Evolutionary conservation across 805 yeast genomes (phyloP).

Genomic region (Metschnikowia gruessii): DNA sequence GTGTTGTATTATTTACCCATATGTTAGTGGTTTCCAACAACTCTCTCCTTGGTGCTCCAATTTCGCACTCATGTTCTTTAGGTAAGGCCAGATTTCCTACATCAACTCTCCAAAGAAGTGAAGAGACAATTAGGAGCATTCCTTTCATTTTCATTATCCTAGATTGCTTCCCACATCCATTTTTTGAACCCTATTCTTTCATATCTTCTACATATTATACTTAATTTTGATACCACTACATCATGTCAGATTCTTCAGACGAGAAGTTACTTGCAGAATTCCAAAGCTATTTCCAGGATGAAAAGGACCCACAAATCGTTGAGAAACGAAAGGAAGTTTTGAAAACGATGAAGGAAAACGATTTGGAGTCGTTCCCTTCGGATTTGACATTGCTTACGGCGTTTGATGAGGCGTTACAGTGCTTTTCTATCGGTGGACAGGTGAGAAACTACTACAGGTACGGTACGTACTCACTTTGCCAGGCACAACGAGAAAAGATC

Average conservation of each 20-base stretch:
- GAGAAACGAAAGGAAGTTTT: constrained; percentile 15
- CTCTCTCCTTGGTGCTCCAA: too few relatives aligned
- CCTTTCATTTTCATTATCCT: too few relatives aligned
- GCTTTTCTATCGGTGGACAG: constrained; percentile 92
- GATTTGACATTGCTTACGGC: constrained; percentile 56
- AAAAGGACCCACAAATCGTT: constrained; percentile 15
- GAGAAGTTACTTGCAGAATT: constrained; percentile 15
- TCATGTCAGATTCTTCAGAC: constrained; percentile 1
- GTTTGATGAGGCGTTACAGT: constrained; percentile 79
- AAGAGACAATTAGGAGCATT: too few relatives aligned
- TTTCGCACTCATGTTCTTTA: too few relatives aligned
- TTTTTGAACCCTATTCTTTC: too few relatives aligned
- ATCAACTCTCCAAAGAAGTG: too few relatives aligned
- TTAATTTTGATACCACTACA: too few relatives aligned
- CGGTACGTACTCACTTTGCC: constrained; percentile 75
- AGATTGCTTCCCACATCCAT: too few relatives aligned
- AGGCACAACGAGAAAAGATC: constrained; percentile 65
- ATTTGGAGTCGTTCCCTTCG: constrained; percentile 29
- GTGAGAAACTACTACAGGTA: constrained; percentile 77
- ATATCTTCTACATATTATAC: too few relatives aligned
- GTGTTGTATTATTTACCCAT: too few relatives aligned
- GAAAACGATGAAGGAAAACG: constrained; percentile 17
- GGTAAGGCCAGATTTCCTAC: too few relatives aligned
- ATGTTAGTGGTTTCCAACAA: too few relatives aligned
- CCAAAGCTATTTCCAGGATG: constrained; percentile 12